Percentiles rank a stretch among this genome's conserved stretches.
Conservation (phyloP, 495 filamentous ascomycete species). For the Podospora australis region DNA sequence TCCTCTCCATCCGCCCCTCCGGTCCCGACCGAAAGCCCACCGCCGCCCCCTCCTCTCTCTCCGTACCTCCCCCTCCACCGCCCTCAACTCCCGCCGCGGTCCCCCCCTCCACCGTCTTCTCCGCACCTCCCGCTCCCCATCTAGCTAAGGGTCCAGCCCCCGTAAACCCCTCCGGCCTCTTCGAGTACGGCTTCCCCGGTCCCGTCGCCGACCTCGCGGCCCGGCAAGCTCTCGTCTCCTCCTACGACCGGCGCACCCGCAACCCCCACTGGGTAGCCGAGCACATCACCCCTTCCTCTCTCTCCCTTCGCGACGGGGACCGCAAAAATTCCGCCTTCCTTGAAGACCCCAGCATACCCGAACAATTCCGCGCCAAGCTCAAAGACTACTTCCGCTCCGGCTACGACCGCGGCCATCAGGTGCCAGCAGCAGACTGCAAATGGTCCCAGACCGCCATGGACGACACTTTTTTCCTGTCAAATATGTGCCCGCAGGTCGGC, state of each 20-base stretch:
- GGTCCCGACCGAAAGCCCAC: slow-evolving; percentile 43
- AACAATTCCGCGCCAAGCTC: slow-evolving; percentile 81
- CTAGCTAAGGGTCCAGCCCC: slow-evolving; percentile 30
- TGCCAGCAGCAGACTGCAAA: slow-evolving; percentile 94
- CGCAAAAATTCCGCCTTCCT: slow-evolving; percentile 75
- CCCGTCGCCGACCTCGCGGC: slow-evolving; percentile 76
- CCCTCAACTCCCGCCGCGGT: slow-evolving; percentile 35
- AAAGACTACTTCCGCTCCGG: slow-evolving; percentile 90
- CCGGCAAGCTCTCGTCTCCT: slow-evolving; percentile 67
- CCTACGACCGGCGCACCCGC: slow-evolving; percentile 84
- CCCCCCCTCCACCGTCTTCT: slow-evolving; percentile 37
- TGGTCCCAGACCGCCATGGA: slow-evolving; percentile 94
- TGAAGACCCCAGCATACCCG: slow-evolving; percentile 74
- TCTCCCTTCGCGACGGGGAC: slow-evolving; percentile 68
- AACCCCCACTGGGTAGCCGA: slow-evolving; percentile 96
- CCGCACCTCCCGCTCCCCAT: slow-evolving; percentile 28
- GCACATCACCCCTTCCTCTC: slow-evolving; percentile 89
- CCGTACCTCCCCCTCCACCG: slow-evolving; percentile 31
- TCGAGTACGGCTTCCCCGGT: slow-evolving; percentile 96
- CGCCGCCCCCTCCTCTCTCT: slow-evolving; percentile 39
- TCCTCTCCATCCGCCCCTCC: slow-evolving; percentile 60
- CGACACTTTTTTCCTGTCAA: slow-evolving; percentile 82
- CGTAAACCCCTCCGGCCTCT: slow-evolving; percentile 82
- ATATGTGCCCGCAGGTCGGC: slow-evolving; percentile 98
- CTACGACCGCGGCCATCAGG: slow-evolving; percentile 95